Evolutionary conservation across 495 filamentous ascomycete genomes (phyloP).

Genomic region (Podospora anserina): DNA sequence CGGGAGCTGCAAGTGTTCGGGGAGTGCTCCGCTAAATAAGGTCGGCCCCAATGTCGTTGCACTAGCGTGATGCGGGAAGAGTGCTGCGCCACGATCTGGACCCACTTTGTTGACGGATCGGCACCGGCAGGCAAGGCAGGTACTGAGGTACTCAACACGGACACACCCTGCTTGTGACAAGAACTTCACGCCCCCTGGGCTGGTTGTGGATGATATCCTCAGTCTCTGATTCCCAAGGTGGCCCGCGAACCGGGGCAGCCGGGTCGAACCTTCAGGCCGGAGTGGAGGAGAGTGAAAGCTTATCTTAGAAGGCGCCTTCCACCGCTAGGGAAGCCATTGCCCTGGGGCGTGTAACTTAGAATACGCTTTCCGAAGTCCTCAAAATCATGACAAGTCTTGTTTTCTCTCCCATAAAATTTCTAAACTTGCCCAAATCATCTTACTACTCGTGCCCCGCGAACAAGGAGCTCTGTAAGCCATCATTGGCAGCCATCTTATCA

Average conservation of each 20-base stretch:
- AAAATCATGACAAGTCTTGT: not conserved
- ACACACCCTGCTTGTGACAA: not conserved
- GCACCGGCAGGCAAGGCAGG: not conserved
- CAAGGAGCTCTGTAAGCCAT: not conserved
- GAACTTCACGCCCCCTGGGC: not conserved
- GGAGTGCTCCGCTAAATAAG: slow-evolving; percentile 6
- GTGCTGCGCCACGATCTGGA: not conserved
- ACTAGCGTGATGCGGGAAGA: not conserved
- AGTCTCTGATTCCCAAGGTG: not conserved
- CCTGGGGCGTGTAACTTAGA: not conserved
- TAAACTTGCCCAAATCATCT: not conserved
- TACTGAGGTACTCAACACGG: not conserved
- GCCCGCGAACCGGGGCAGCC: not conserved
- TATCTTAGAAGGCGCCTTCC: not conserved
- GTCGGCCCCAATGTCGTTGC: slow-evolving; percentile 2
- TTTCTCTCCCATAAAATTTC: not conserved
- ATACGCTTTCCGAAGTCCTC: not conserved
- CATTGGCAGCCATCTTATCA: not conserved
- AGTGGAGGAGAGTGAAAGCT: not conserved
- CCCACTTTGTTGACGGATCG: slow-evolving; percentile 2
- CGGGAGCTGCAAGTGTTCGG: not conserved
- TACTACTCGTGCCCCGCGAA: not conserved
- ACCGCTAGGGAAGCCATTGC: not conserved
- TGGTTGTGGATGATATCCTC: not conserved
- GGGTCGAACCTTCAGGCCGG: not conserved